Evolutionary conservation across 2,329 filamentous ascomycete species (phyloP).

Genomic region (Waltergamsia citrina): DNA sequence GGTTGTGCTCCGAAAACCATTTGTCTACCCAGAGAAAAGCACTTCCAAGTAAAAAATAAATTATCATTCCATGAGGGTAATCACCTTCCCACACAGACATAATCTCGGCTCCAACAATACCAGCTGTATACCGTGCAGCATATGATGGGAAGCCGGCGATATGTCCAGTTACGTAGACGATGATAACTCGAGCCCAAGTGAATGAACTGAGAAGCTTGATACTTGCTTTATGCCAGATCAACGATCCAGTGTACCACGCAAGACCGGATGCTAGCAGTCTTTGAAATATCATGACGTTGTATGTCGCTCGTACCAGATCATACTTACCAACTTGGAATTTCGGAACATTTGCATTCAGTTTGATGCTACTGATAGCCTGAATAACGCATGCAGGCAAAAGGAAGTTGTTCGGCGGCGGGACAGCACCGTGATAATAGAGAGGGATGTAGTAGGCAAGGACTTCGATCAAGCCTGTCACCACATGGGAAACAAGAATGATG

Average conservation of each 20-base stretch:
- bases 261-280: background rate
- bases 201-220: background rate
- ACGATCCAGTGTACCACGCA: background rate
- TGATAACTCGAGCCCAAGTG: background rate
- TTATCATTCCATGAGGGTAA: constrained; percentile 1
- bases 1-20: no score
- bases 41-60: no score
- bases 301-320: background rate
- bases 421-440: background rate
- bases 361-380: background rate
- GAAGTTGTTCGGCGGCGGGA: background rate
- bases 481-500: background rate
- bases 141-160: background rate
- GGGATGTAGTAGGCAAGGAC: background rate
- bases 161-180: background rate
- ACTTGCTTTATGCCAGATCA: background rate
- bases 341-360: background rate
- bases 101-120: background rate
- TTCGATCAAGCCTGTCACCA: background rate
- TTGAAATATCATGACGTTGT: background rate
- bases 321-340: background rate
- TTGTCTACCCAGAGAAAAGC: no score
- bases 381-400: background rate
- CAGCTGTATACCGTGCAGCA: background rate
- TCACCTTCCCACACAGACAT: background rate